Evolutionary conservation across 768 basidiomycete species (phyloP).

Genomic region (Crepidotus variabilis): DNA sequence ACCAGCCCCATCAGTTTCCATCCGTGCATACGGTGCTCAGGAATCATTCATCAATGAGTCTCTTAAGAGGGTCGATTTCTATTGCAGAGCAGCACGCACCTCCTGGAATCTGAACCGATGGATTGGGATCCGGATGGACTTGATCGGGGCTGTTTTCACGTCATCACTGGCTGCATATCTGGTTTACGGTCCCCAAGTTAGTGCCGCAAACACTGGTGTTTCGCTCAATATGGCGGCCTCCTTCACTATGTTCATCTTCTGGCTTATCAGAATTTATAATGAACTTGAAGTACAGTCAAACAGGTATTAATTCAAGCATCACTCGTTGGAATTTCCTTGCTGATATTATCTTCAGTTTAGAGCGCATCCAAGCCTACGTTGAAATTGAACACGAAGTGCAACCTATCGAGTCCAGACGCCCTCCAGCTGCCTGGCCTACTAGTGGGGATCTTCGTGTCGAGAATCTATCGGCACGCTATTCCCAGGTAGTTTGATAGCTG

Average conservation of each 20-base stretch:
- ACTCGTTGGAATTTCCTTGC: not conserved
- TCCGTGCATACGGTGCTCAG: slow-evolving; percentile 64
- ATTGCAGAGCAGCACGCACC: slow-evolving; percentile 35
- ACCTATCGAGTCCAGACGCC: slow-evolving; percentile 33
- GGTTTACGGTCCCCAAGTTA: slow-evolving; percentile 36
- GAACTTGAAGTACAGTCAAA: slow-evolving; percentile 37
- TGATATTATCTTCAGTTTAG: slow-evolving; percentile 31
- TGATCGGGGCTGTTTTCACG: slow-evolving; percentile 54
- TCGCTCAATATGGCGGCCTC: slow-evolving; percentile 56
- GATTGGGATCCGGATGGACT: slow-evolving; percentile 49
- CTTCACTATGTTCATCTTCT: slow-evolving; percentile 54
- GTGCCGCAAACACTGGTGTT: slow-evolving; percentile 46
- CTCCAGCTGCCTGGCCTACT: slow-evolving; percentile 66
- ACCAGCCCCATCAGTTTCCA: slow-evolving; percentile 30
- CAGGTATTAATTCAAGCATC: slow-evolving; percentile 15
- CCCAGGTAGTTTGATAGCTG: slow-evolving; percentile 18
- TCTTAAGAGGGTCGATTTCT: slow-evolving; percentile 47
- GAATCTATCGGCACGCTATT: slow-evolving; percentile 54
- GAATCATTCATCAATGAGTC: slow-evolving; percentile 40
- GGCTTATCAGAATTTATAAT: slow-evolving; percentile 38
- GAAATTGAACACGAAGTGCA: slow-evolving; percentile 55
- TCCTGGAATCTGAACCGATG: slow-evolving; percentile 47
- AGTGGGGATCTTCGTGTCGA: slow-evolving; percentile 53
- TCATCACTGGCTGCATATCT: slow-evolving; percentile 52
- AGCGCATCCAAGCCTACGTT: slow-evolving; percentile 69